Conservation (phyloP, 2,329 filamentous ascomycete species). For the Metarhizium brunneum region DNA sequence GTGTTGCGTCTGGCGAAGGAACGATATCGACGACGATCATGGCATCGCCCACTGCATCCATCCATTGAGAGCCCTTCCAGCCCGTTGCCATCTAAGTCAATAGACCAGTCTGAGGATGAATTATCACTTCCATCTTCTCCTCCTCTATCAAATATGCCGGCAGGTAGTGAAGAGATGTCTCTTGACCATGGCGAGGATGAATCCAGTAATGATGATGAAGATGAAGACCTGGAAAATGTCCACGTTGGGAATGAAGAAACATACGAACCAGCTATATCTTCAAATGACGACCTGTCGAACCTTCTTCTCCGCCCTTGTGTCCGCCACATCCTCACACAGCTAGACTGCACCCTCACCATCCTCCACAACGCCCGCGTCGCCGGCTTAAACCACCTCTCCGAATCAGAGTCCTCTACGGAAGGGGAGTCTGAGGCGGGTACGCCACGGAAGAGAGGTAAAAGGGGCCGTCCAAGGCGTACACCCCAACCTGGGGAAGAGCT, state of each 20-base stretch:
- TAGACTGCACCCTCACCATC: slow-evolving; percentile 61
- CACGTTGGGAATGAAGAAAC: slow-evolving; percentile 10
- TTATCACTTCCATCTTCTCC: slow-evolving; percentile 7
- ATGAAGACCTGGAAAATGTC: not conserved
- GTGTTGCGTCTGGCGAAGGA: slow-evolving; percentile 61
- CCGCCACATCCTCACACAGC: slow-evolving; percentile 57
- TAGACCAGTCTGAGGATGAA: not conserved
- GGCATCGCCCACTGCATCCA: slow-evolving; percentile 6
- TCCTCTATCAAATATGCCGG: not conserved
- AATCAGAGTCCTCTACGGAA: slow-evolving; percentile 28
- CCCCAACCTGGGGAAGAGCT: slow-evolving; percentile 1
- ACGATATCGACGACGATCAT: slow-evolving; percentile 35
- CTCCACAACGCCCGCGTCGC: slow-evolving; percentile 59
- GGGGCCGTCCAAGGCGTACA: slow-evolving; percentile 16
- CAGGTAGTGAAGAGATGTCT: not conserved
- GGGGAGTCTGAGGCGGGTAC: slow-evolving; percentile 22
- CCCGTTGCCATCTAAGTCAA: not conserved
- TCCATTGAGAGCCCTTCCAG: slow-evolving; percentile 8
- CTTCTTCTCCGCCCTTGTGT: slow-evolving; percentile 57
- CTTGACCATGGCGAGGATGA: slow-evolving; percentile 3
- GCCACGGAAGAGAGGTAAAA: slow-evolving; percentile 8
- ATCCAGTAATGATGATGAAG: not conserved
- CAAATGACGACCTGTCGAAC: slow-evolving; percentile 62
- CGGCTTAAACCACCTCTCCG: slow-evolving; percentile 26
- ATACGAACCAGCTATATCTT: slow-evolving; percentile 46